Evolutionary conservation across 2,329 filamentous ascomycete species (phyloP).

Genomic region (Niveomyces coronatus): DNA sequence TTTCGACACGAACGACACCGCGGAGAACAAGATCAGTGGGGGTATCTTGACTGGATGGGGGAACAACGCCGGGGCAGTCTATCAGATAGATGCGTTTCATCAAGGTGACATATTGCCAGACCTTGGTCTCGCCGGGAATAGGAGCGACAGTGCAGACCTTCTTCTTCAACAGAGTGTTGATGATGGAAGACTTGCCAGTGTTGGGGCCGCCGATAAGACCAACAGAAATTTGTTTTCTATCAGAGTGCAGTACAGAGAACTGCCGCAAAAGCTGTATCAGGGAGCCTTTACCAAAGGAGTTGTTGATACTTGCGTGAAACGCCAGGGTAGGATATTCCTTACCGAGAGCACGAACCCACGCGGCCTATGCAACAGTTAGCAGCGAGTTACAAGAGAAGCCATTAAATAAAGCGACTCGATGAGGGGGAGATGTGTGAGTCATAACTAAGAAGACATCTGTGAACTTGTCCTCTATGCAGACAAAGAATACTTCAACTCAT

Average conservation of each 20-base stretch:
- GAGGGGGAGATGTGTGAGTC: constrained; percentile 60
- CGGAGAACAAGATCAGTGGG: constrained; percentile 82
- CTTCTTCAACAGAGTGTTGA: constrained; percentile 91
- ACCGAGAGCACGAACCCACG: constrained; percentile 81
- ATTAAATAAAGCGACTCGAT: constrained; percentile 1
- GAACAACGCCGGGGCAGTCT: constrained; percentile 93
- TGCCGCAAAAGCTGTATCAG: constrained; percentile 86
- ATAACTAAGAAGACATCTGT: constrained; percentile 86
- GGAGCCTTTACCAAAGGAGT: constrained; percentile 93
- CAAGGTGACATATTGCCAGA: constrained; percentile 94
- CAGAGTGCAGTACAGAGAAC: constrained; percentile 80
- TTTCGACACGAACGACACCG: constrained; percentile 88
- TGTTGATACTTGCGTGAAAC: constrained; percentile 89
- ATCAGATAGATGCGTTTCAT: constrained; percentile 90
- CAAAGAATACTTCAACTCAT: constrained; percentile 88
- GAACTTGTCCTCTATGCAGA: constrained; percentile 48
- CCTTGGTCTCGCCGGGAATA: constrained; percentile 93
- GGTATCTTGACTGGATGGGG: constrained; percentile 73
- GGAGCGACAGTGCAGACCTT: constrained; percentile 89
- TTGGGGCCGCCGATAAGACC: constrained; percentile 75
- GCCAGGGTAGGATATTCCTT: constrained; percentile 90
- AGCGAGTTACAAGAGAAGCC: constrained; percentile 12
- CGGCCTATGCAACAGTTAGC: constrained; percentile 51
- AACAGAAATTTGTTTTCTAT: constrained; percentile 89
- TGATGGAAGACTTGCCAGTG: constrained; percentile 91